phyloP scores from a whole-genome alignment of 768 basidiomycete species.

The Lactifluus hygrophoroides region DNA sequence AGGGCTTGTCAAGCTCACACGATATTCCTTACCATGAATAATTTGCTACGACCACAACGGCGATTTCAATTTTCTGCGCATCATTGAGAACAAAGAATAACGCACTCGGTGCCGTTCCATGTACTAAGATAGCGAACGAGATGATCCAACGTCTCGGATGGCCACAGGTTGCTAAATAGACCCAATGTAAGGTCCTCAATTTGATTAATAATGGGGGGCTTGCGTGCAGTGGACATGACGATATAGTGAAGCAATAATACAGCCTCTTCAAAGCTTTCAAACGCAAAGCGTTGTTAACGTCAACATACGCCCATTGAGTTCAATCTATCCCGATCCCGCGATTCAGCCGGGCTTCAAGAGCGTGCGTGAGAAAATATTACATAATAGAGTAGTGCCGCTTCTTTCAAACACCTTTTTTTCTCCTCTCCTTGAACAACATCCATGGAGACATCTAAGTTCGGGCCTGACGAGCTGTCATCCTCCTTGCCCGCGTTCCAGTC shows the following conservation, averaged over 20 bases:
- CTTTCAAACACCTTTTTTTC: conserved; percentile 17
- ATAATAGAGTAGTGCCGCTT: conserved; percentile 26
- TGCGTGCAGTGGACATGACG: conserved; percentile 44
- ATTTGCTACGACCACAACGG: conserved; percentile 41
- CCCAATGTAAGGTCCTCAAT: conserved; percentile 62
- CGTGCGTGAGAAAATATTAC: conserved; percentile 35
- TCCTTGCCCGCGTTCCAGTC: conserved; percentile 96
- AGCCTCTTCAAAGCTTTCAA: background rate
- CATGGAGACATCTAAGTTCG: conserved; percentile 89
- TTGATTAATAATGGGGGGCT: conserved; percentile 39
- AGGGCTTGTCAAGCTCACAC: background rate
- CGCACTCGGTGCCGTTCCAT: conserved; percentile 84
- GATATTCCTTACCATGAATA: conserved; percentile 49
- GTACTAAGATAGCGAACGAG: conserved; percentile 69
- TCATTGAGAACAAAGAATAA: conserved; percentile 23
- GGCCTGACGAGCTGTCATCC: conserved; percentile 65
- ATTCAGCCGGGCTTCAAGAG: no score
- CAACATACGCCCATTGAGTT: no score
- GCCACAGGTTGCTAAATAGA: conserved; percentile 46
- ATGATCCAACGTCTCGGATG: conserved; percentile 61
- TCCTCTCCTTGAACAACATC: conserved; percentile 60
- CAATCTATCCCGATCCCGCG: background rate
- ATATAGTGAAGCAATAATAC: background rate
- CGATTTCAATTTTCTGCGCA: background rate
- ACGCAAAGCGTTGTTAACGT: no score